phyloP scores from a whole-genome alignment of 441 rosid species.

The Pelargonium australe region DNA sequence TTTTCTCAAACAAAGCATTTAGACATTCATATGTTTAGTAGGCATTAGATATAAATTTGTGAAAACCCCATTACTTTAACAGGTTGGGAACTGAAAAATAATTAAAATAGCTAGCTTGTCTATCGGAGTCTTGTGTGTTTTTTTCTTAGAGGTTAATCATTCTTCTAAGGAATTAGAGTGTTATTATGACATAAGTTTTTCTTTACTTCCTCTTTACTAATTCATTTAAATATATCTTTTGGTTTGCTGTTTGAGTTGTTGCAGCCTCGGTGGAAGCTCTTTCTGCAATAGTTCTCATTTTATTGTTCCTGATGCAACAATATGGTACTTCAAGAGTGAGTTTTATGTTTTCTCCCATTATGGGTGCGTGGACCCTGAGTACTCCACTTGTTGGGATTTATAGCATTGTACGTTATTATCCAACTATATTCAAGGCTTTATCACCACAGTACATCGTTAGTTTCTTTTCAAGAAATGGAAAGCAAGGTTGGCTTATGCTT shows the following conservation, averaged over 20 bases:
- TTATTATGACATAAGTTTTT: no score
- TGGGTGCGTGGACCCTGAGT: slow-evolving; percentile 57
- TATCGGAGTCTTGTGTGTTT: no score
- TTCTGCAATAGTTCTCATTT: slow-evolving; percentile 45
- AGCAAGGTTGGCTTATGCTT: slow-evolving; percentile 54
- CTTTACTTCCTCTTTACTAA: no score
- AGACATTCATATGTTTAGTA: no score
- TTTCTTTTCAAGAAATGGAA: slow-evolving; percentile 50
- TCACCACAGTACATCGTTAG: slow-evolving; percentile 45
- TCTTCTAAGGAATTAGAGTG: no score
- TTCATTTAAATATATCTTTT: no score
- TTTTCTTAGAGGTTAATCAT: no score
- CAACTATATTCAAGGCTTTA: slow-evolving; percentile 51
- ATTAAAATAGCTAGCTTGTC: no score
- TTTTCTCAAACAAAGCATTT: no score
- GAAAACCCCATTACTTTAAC: no score
- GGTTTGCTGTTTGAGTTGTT: slow-evolving; percentile 17
- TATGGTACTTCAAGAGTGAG: slow-evolving; percentile 61
- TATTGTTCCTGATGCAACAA: slow-evolving; percentile 52
- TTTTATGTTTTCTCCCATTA: slow-evolving; percentile 61
- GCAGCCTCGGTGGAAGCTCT: slow-evolving; percentile 55
- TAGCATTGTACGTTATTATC: slow-evolving; percentile 49
- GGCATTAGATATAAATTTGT: no score
- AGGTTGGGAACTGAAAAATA: no score
- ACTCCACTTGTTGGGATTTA: slow-evolving; percentile 61